phyloP scores from a whole-genome alignment of 2,329 filamentous ascomycete genomes.

The Conoideocrella luteorostrata region DNA sequence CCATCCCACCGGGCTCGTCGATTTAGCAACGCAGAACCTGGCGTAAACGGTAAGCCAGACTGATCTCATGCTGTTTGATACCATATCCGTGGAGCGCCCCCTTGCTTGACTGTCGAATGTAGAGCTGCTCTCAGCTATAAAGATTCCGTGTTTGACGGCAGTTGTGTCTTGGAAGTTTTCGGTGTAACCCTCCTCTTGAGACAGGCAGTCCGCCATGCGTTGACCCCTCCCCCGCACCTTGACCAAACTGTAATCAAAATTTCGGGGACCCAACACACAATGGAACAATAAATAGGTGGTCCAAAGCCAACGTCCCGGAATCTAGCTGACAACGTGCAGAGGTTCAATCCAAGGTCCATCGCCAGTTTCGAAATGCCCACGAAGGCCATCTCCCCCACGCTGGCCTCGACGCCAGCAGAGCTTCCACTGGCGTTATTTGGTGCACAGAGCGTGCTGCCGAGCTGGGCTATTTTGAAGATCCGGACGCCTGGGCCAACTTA shows the following conservation, averaged over 20 bases:
- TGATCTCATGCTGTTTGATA: no score
- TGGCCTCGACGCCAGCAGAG: slow-evolving; percentile 79
- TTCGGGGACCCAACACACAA: background rate
- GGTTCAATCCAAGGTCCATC: slow-evolving; percentile 74
- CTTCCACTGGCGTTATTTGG: slow-evolving; percentile 93
- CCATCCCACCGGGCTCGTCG: slow-evolving; percentile 48
- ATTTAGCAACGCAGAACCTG: slow-evolving; percentile 54
- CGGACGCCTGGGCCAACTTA: slow-evolving; percentile 81
- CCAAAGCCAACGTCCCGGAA: background rate
- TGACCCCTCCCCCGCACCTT: slow-evolving; percentile 3
- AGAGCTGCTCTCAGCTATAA: no score
- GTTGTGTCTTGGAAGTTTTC: background rate
- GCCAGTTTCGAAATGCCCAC: slow-evolving; percentile 83
- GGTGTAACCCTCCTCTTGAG: background rate
- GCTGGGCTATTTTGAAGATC: slow-evolving; percentile 80
- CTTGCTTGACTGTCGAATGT: no score
- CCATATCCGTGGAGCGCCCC: no score
- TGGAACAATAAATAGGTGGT: background rate
- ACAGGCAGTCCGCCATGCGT: background rate
- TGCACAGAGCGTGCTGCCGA: slow-evolving; percentile 81
- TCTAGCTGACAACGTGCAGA: slow-evolving; percentile 44
- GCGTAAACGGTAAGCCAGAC: slow-evolving; percentile 42
- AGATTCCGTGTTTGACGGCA: no score
- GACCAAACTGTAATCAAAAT: background rate
- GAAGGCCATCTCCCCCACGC: slow-evolving; percentile 88